A percentile compares a stretch with the other conserved stretches of the same genome.
Evolutionary conservation across 306 rosid species (phyloP).

Genomic region (Lagenaria siceraria): DNA sequence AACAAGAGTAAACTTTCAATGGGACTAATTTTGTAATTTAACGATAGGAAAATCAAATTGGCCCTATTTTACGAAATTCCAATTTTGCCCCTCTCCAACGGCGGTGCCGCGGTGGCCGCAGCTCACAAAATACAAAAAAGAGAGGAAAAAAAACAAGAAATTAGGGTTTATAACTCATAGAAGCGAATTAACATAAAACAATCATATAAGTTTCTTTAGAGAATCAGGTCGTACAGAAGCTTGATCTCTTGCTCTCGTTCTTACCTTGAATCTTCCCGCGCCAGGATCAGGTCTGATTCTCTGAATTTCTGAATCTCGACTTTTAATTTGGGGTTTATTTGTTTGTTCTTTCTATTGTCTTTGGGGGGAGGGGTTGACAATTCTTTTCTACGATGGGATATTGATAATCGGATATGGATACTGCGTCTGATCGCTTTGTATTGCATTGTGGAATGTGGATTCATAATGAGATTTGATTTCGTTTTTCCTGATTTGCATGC

Average conservation of each 20-base stretch:
- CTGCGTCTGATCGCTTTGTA: not conserved
- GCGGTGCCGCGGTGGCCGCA: conserved; percentile 4
- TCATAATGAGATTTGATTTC: not conserved
- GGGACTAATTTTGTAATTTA: too few relatives aligned
- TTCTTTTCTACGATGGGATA: not conserved
- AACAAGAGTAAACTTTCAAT: too few relatives aligned
- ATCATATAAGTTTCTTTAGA: not conserved
- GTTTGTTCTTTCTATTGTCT: not conserved
- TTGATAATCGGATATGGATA: not conserved
- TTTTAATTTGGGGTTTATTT: not conserved
- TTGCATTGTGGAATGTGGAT: not conserved
- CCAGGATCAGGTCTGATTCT: not conserved
- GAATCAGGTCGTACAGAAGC: not conserved
- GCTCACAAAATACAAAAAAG: not conserved
- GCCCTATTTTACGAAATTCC: not conserved
- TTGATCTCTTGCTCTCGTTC: not conserved
- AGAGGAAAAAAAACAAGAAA: not conserved
- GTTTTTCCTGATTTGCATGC: conserved; percentile 10
- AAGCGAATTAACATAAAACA: not conserved
- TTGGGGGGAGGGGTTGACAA: not conserved
- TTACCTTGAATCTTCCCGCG: not conserved
- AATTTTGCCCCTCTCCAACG: not conserved
- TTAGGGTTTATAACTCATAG: not conserved
- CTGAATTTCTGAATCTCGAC: not conserved
- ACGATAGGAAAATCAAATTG: too few relatives aligned